Percentiles rank a stretch among this genome's conserved stretches.
These are phyloP conservation scores for Euclidium syriacum DNA, from an alignment of 345 rosid species.

Conservation along the genomic window DNA sequence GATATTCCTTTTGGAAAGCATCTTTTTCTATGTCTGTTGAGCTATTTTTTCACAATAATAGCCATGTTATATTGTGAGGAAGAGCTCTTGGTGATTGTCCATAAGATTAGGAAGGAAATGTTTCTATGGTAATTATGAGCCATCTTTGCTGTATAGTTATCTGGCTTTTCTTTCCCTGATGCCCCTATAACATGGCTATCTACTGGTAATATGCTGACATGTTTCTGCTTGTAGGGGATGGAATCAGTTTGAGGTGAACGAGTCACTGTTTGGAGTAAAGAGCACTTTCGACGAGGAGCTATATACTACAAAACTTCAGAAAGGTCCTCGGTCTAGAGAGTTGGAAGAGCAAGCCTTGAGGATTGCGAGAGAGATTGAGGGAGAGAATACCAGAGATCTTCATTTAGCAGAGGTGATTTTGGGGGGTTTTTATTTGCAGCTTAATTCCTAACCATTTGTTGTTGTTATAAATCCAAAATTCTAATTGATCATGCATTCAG, in stretches of 20 bases:
- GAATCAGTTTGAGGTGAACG: conserved; percentile 85
- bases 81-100: conserved; percentile 2
- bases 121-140: neutral
- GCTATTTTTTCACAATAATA: neutral
- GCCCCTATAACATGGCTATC: neutral
- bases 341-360: conserved; percentile 72
- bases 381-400: conserved; percentile 76
- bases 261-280: conserved; percentile 73
- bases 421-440: conserved; percentile 5
- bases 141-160: conserved; percentile 7
- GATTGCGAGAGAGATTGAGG: conserved; percentile 92
- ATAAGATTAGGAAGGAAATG: neutral
- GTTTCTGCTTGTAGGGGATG: conserved; percentile 47
- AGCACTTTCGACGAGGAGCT: conserved; percentile 89
- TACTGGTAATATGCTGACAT: conserved; percentile 13
- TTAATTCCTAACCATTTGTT: neutral
- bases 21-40: conserved; percentile 6
- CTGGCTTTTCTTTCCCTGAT: conserved; percentile 13
- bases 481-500: conserved; percentile 37
- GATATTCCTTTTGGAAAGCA: conserved; percentile 10
- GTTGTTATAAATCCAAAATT: neutral
- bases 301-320: conserved; percentile 80
- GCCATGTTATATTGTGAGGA: neutral
- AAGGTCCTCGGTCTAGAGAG: conserved; percentile 53
- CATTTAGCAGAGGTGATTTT: conserved; percentile 84